Percentiles rank a stretch among this genome's conserved stretches.
Evolutionary conservation across 768 basidiomycete species (phyloP).

Genomic region (Lentinula guzmanii): DNA sequence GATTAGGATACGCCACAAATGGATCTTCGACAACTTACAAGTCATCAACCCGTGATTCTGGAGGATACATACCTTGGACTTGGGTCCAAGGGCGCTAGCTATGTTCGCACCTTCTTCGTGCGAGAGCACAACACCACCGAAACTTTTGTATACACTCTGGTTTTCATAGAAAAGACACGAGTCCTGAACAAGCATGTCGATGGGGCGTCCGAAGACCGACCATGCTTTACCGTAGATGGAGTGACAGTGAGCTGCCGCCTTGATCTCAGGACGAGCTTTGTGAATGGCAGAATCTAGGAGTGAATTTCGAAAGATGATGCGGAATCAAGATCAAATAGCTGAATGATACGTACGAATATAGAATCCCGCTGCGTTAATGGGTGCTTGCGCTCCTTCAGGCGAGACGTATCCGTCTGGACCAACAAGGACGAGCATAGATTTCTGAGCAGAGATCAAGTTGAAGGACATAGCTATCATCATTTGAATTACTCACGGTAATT

Average conservation of each 20-base stretch:
- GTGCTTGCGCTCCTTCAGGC: conserved; percentile 21
- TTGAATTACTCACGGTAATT: conserved; percentile 14
- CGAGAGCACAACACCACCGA: conserved; percentile 43
- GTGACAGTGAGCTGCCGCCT: conserved; percentile 43
- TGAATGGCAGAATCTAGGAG: conserved; percentile 40
- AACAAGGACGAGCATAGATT: conserved; percentile 22
- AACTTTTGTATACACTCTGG: conserved; percentile 36
- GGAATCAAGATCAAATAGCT: background rate
- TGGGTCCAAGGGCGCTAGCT: conserved; percentile 32
- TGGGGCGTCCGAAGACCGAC: conserved; percentile 34
- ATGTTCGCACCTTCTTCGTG: conserved; percentile 40
- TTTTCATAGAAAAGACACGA: conserved; percentile 38
- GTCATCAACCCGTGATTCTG: conserved; percentile 36
- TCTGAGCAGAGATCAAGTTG: conserved; percentile 6
- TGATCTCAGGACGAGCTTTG: conserved; percentile 40
- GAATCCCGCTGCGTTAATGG: conserved; percentile 21
- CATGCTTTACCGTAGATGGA: conserved; percentile 45
- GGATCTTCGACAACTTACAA: background rate
- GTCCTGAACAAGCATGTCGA: conserved; percentile 40
- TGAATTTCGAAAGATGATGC: conserved; percentile 4
- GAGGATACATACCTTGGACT: conserved; percentile 32
- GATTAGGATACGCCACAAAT: background rate
- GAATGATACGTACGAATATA: conserved; percentile 14
- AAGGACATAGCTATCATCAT: background rate
- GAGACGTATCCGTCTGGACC: conserved; percentile 19